A percentile compares a stretch with the other conserved stretches of the same genome.
Conservation (phyloP, 2,329 filamentous ascomycete species). For the Didymella sp. region DNA sequence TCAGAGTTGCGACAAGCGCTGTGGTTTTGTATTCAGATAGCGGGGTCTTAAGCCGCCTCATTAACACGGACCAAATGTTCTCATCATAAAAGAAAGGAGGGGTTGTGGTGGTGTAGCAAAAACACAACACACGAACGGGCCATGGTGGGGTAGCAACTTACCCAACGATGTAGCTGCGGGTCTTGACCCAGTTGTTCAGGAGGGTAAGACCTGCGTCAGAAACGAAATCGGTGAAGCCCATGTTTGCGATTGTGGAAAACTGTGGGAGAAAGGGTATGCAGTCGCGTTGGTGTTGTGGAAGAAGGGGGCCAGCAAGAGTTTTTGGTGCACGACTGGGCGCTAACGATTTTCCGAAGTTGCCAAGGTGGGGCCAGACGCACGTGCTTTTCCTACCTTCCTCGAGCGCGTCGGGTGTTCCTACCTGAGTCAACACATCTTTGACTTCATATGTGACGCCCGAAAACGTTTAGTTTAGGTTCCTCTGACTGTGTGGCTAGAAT, state of each 20-base stretch:
- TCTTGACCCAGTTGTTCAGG: slow-evolving; percentile 75
- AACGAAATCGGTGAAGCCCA: slow-evolving; percentile 74
- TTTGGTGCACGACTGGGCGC: slow-evolving; percentile 30
- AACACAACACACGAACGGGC: slow-evolving; percentile 21
- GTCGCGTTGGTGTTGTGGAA: slow-evolving; percentile 26
- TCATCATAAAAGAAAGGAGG: slow-evolving; percentile 69
- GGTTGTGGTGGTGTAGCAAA: slow-evolving; percentile 33
- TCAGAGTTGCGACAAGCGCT: slow-evolving; percentile 80
- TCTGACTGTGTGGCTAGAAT: neutral
- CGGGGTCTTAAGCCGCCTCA: slow-evolving; percentile 92
- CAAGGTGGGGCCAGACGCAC: slow-evolving; percentile 21
- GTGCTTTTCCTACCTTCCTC: slow-evolving; percentile 12
- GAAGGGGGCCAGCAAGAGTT: slow-evolving; percentile 28
- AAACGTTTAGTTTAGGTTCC: neutral
- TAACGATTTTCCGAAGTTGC: slow-evolving; percentile 10
- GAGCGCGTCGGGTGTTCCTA: neutral
- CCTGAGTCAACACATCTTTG: neutral
- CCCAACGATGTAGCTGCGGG: slow-evolving; percentile 83
- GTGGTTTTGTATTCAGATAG: slow-evolving; percentile 76
- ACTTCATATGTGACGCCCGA: slow-evolving; percentile 2
- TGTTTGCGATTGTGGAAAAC: slow-evolving; percentile 51
- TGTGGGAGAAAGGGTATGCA: slow-evolving; percentile 21
- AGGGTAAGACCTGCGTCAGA: slow-evolving; percentile 71
- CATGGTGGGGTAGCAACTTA: slow-evolving; percentile 61
- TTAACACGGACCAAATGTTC: slow-evolving; percentile 92